Evolutionary conservation across 768 basidiomycete species (phyloP), one percentile per base, ranked within the genome.

Genomic region (Calocera viscosa): DNA sequence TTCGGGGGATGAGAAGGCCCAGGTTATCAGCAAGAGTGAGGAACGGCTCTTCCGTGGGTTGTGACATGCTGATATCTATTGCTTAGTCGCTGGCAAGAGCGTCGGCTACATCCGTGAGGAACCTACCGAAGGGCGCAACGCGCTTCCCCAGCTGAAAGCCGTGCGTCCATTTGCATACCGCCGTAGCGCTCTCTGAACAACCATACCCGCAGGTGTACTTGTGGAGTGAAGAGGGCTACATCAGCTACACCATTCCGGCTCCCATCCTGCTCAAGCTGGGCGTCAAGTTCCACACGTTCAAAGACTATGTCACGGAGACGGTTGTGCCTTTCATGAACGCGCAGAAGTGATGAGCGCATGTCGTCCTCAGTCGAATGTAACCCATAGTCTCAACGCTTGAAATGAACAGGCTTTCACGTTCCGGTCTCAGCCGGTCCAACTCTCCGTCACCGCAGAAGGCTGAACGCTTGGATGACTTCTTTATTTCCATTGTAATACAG

Each of bases 21-120:
- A 53, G 49, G 65, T 68, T 43, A 32, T 49, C 33, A 47, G 68
- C 66, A 47, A 40, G 43, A 66, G 68, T 66, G 68, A 64, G 66
- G 63, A 67, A 67, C n/a, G 49, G 60, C 17, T 63, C 39, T 38
- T 22, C n/a, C 22, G n/a, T 26, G 34, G 32, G 2, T 8, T 22
- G 24, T 2, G 28, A n/a, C 12, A 2, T 26, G 7, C 64, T 38
- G 32, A 64, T 2, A 11, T 22, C 7, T 11, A 38, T 22, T 12
- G 32, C 8, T 12, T 30, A 60, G 53, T 60, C 19, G 5, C 53
- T 2, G 53, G 53, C 11, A 60, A 60, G 53, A 26, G 30, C 11
- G 30, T 34, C 5, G 34, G 11, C 35, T 64, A 43, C 35, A 64
- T 43, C 32, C 32, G 64, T 8, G 35, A 64, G 32, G 32, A 64